phyloP scores from a whole-genome alignment of 2,329 filamentous ascomycete genomes.

The Dichotomopilus funicola region DNA sequence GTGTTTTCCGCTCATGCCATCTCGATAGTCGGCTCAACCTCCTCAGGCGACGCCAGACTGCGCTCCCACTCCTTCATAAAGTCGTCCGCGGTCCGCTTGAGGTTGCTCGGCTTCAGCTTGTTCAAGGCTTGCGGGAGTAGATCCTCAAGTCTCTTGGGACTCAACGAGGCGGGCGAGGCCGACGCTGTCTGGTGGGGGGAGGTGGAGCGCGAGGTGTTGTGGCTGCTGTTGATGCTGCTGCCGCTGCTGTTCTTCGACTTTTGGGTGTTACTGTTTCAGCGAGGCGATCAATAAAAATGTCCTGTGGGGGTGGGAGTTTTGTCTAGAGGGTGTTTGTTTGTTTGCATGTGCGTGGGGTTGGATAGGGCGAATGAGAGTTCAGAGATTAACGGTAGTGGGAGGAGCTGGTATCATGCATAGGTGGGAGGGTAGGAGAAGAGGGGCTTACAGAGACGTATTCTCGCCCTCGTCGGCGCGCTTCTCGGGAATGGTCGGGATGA shows the following conservation, averaged over 20 bases:
- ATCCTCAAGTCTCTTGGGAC: conserved; percentile 44
- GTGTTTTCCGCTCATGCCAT: background rate
- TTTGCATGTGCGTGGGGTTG: no score
- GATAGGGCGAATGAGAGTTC: no score
- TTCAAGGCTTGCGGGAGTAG: conserved; percentile 64
- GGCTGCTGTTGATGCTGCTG: conserved; percentile 27
- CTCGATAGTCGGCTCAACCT: conserved; percentile 1
- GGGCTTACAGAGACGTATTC: conserved; percentile 41
- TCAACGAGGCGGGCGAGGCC: background rate
- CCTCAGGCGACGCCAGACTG: conserved; percentile 51
- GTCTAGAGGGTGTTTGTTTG: no score
- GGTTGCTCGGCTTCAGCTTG: conserved; percentile 64
- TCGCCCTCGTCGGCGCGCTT: conserved; percentile 42
- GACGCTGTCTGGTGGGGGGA: background rate
- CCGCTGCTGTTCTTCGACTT: no score
- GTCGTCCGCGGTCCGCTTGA: conserved; percentile 76
- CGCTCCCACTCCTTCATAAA: conserved; percentile 91
- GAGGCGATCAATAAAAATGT: background rate
- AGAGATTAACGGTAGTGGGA: no score
- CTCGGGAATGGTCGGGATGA: conserved; percentile 40
- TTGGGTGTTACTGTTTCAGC: background rate
- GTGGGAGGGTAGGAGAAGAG: background rate
- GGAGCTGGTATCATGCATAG: background rate
- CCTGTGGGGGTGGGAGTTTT: no score
- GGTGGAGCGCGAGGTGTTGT: conserved; percentile 17